phyloP scores from a whole-genome alignment of 129 eudicot species.

The Heracleum sosnowskyi region DNA sequence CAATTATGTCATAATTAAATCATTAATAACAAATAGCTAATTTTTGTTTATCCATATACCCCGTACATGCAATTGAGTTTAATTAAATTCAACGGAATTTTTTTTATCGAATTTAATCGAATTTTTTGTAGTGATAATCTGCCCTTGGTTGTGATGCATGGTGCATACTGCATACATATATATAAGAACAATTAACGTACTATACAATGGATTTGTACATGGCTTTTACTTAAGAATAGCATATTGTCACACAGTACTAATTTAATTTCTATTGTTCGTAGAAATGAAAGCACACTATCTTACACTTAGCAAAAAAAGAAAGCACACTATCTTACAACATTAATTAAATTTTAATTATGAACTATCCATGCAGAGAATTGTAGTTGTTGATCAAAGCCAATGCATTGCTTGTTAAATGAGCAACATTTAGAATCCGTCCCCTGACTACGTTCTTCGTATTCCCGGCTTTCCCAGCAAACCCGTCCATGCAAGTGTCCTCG shows the following conservation, averaged over 20 bases:
- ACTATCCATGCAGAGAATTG: slow-evolving; percentile 5
- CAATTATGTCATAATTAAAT: too few species aligned
- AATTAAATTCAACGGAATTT: too few species aligned
- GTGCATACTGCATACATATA: too few species aligned
- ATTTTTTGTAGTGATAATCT: too few species aligned
- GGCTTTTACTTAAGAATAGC: not conserved
- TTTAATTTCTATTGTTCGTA: not conserved
- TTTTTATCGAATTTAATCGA: too few species aligned
- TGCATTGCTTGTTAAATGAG: slow-evolving; percentile 47
- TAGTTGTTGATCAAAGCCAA: slow-evolving; percentile 32
- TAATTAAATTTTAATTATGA: not conserved
- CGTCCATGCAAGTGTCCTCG: slow-evolving; percentile 43
- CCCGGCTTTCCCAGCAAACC: slow-evolving; percentile 23
- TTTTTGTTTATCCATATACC: too few species aligned
- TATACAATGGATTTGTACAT: not conserved
- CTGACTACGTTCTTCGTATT: slow-evolving; percentile 23
- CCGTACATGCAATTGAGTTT: too few species aligned
- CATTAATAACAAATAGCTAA: too few species aligned
- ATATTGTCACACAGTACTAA: not conserved
- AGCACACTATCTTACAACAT: not conserved
- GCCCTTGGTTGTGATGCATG: too few species aligned
- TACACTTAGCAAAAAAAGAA: too few species aligned
- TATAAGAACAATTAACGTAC: not conserved
- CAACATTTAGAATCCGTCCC: slow-evolving; percentile 21
- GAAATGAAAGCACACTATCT: not conserved